Evolutionary conservation across 2,329 filamentous ascomycete genomes (phyloP), one percentile per base, ranked within the genome.

Genomic region (Pseudogymnoascus sp.): DNA sequence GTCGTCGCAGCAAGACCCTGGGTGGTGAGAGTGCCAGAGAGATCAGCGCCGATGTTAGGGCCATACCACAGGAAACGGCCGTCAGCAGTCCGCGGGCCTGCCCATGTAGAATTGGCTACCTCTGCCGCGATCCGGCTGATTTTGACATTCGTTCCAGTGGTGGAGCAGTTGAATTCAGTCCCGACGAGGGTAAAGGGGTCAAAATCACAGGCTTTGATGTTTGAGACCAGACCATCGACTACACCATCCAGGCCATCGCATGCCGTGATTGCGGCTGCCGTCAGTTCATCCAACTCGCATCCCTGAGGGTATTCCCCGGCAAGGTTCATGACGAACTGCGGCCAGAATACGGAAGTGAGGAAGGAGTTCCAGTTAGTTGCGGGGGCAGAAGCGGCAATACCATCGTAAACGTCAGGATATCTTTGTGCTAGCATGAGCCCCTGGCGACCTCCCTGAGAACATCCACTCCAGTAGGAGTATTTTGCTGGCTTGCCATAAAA

Each of bases 361-460:
- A 68, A 61, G 17, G 61, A 42, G 53, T 40, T 44, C 66, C 63
- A 69, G 61, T 77, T 74, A 57, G 77, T 72, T 1, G 76, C 76
- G 11, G 77, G 76, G 1, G 76, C 73, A 4, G 66, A 64, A 4
- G 77, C 76, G 3, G 76, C 63, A 61, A 79, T 78, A 19, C 77
- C 76, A 65, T 79, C 72, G 63, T 74, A 78, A 2, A 70, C 68
- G 1, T 69, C 61, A 6, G 76, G 76, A 64, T 73, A 77, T 10
- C 72, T 64, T 62, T 78, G 76, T 6, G 75, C 75, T 9, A 71
- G 36, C 70, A 74, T 74, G 15, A 75, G 62, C 2, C 75, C 76
- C 63, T 77, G 75, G 15, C 76, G 64, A 7, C 76, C 76, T 38
- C 75, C 75, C 19, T 70, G 72, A 21, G 74, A 76, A 63, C 76